Evolutionary conservation across 2,329 filamentous ascomycete genomes (phyloP), one percentile per base, ranked within the genome.

Genomic region (Fusarium sp.): DNA sequence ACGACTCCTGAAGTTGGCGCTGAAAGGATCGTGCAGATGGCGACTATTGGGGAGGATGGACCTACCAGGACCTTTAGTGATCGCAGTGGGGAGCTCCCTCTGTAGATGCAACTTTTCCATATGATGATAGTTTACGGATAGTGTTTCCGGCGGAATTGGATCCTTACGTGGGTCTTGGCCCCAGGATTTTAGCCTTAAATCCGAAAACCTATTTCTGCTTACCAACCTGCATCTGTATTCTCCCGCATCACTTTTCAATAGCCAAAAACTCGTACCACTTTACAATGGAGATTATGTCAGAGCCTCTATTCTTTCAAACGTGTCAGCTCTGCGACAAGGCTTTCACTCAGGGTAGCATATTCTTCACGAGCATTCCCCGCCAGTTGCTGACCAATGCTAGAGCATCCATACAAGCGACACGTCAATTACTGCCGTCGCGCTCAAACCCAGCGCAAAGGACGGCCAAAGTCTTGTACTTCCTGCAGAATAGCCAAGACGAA

Each of bases 51-150:
- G 4, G 61, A 74, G 10, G 78, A 79, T 46, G 80, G 81, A 2
- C 77, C 78, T 7, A 79, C 74, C 1, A 76, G 60, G 16, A 82
- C 78, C 0, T 76, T 78, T 9, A 77, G 75, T 19, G 71, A 79
- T 49, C 54, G 61, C 5, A 46, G 79, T 9, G 79, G 78, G 7
- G 21, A 45, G 1, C 25, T 79, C 21, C 64, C 74, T 12, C 70
- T 70, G 69, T 79, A 63, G 21, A 23, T 9, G 23, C 4, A 19
- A 25, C 21, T 21, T 12, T n/a, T 11, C 10, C 11, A 7, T 19
- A 14, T 15, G 11, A 19, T 3, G 8, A 4, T 31, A 31, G 3
- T 21, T 56, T 12, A 37, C 10, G 9, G 35, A 19, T 21, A 7
- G 10, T 21, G 19, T 21, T 38, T 21, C 37, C 10, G 19, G 18